Percentiles rank a stretch among this genome's conserved stretches.
Conservation (phyloP, 2,329 filamentous ascomycete species). For the Penicillium sp. region DNA sequence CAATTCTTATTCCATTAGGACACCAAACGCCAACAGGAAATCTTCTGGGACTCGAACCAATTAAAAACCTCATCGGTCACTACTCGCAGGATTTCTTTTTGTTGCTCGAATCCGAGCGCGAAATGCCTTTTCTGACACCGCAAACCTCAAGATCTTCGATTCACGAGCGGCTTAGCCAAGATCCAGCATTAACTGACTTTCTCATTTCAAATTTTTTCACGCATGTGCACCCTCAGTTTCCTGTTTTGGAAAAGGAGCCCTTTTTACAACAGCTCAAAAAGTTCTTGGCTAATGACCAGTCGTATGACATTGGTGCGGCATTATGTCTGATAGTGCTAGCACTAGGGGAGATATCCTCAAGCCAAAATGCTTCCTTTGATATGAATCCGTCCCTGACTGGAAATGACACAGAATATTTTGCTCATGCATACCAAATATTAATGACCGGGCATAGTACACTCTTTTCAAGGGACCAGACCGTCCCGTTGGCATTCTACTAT, state of each 20-base stretch:
- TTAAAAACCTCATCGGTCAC: slow-evolving; percentile 19
- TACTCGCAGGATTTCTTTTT: slow-evolving; percentile 24
- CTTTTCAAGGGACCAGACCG: slow-evolving; percentile 9
- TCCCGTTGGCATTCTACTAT: slow-evolving; percentile 20
- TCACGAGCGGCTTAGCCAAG: neutral
- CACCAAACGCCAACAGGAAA: slow-evolving; percentile 21
- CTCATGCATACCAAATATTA: slow-evolving; percentile 17
- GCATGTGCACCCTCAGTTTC: slow-evolving; percentile 20
- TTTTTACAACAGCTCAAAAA: slow-evolving; percentile 13
- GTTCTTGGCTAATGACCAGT: slow-evolving; percentile 12
- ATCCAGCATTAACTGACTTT: slow-evolving; percentile 9
- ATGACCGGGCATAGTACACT: slow-evolving; percentile 3
- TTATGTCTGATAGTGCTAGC: slow-evolving; percentile 21
- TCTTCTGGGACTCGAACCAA: slow-evolving; percentile 15
- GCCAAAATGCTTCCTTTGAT: slow-evolving; percentile 9
- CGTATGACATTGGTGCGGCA: slow-evolving; percentile 9
- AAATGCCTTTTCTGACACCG: slow-evolving; percentile 7
- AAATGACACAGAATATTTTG: slow-evolving; percentile 21
- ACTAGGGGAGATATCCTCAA: slow-evolving; percentile 17
- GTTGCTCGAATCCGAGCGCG: slow-evolving; percentile 18
- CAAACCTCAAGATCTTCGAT: neutral
- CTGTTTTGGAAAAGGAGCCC: slow-evolving; percentile 13
- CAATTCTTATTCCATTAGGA: slow-evolving; percentile 15
- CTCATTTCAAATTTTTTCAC: slow-evolving; percentile 16
- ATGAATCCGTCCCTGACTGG: slow-evolving; percentile 10